Base-by-base conservation (phyloP, 176 grass and related monocot species). In the Panicum miliaceum region DNA sequence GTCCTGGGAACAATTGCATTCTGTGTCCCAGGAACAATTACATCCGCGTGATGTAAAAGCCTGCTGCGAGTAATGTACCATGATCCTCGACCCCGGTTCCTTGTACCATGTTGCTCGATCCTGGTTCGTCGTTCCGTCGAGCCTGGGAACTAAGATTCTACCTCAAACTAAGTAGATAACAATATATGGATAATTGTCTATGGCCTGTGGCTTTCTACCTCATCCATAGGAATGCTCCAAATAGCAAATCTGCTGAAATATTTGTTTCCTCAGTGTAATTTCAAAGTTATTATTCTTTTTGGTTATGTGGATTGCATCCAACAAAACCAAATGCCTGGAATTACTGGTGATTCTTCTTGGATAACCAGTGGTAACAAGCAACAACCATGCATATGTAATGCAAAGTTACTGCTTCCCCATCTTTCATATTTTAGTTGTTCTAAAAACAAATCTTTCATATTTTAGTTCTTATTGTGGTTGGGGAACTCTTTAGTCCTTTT, bases 271-370 rank as follows among this genome's bases (percentile, higher is more conserved):
- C 4, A n/a, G 7, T 57, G 53, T 57, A 57, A 20, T 57, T 57
- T 57, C 48, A 51, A 51, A 51, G 48, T 51, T 51, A 22, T 37
- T 81, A 2, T 81, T 86, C 46, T 65, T 74, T 81, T 58, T 75
- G 18, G 14, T 74, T 27, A 67, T 20, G 18, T 34, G 37, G 36
- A 58, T 75, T 74, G 51, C 63, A 68, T 68, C 52, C 63, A 69
- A 54, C 20, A 42, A 68, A 85, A 41, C 51, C 51, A 20, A 54
- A 54, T 54, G 18, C 51, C 51, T 54, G 18, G 51, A 54, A 54
- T 54, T 7, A 54, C 51, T 20, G 18, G 5, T 54, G 51, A 53
- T 53, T 54, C 51, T 54, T 82, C 60, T 54, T 6, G 51, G 51
- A 20, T 54, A 20, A 20, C 51, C 5, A 20, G 12, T 70, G 16